Evolutionary conservation across 345 rosid species (phyloP).

Genomic region (Carallia pectinifolia): DNA sequence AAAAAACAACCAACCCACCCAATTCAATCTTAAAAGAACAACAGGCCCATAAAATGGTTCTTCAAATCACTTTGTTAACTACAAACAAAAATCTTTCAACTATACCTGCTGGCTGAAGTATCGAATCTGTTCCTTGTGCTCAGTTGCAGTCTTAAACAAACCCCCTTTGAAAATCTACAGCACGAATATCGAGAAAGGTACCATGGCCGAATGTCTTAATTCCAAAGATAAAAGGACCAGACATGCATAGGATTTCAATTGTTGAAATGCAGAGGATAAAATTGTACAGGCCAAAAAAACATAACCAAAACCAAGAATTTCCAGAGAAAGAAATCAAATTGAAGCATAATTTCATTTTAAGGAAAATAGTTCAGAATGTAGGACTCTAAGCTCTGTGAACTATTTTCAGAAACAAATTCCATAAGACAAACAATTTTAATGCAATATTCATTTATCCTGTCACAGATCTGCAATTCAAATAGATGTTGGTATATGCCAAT

Average conservation of each 20-base stretch:
- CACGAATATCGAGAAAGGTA: background rate
- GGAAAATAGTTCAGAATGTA: too few relatives aligned
- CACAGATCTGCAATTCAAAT: background rate
- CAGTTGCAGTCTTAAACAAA: slow-evolving; percentile 90
- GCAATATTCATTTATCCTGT: background rate
- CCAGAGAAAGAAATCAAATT: too few relatives aligned
- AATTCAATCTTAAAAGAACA: background rate
- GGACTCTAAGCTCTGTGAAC: background rate
- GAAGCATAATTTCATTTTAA: too few relatives aligned
- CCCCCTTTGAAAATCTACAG: slow-evolving; percentile 89
- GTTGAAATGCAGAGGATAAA: too few relatives aligned
- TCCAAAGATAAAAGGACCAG: slow-evolving; percentile 1
- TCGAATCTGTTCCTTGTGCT: slow-evolving; percentile 94
- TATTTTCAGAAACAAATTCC: slow-evolving; percentile 1
- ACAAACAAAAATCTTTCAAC: slow-evolving; percentile 1
- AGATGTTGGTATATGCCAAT: background rate
- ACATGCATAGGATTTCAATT: background rate
- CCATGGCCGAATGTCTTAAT: background rate
- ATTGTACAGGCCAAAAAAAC: too few relatives aligned
- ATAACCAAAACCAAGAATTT: too few relatives aligned
- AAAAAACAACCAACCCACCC: background rate
- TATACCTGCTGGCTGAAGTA: slow-evolving; percentile 90
- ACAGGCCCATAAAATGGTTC: background rate
- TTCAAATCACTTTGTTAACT: slow-evolving; percentile 10
- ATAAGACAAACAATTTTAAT: background rate